Conservation (phyloP, 2,329 filamentous ascomycete species). For the Aspergillus quadrilineatus region DNA sequence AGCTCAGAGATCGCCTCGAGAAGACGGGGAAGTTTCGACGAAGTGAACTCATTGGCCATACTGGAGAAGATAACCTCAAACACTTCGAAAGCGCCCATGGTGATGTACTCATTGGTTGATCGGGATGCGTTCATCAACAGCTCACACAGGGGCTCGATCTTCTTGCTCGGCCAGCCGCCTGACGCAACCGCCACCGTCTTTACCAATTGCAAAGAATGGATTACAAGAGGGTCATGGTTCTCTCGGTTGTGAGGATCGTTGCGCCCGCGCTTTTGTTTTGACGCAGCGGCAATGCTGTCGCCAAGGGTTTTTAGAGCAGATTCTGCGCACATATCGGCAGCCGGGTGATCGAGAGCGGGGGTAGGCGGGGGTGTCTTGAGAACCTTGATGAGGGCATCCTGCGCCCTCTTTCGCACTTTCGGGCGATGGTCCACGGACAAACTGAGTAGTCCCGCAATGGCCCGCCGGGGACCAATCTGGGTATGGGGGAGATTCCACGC, state of each 20-base stretch:
- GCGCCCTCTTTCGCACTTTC: constrained; percentile 90
- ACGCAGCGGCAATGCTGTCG: constrained; percentile 65
- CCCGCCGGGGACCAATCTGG: constrained; percentile 80
- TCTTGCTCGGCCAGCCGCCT: constrained; percentile 93
- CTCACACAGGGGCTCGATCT: constrained; percentile 90
- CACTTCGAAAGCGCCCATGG: constrained; percentile 93
- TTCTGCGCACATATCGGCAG: constrained; percentile 93
- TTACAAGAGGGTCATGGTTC: constrained; percentile 75
- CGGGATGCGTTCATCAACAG: constrained; percentile 83
- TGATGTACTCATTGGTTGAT: constrained; percentile 91
- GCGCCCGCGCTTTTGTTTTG: constrained; percentile 64
- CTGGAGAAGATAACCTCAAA: constrained; percentile 96
- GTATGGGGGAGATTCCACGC: constrained; percentile 85
- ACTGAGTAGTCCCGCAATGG: constrained; percentile 79
- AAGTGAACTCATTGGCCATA: constrained; percentile 83
- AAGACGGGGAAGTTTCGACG: constrained; percentile 82
- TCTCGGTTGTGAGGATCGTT: constrained; percentile 44
- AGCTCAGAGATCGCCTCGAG: constrained; percentile 90
- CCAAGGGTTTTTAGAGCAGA: constrained; percentile 78
- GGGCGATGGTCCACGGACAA: constrained; percentile 83
- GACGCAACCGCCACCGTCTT: constrained; percentile 85
- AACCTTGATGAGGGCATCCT: constrained; percentile 82
- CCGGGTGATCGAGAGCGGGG: constrained; percentile 89
- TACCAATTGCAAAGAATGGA: constrained; percentile 87
- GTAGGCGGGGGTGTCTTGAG: constrained; percentile 84